These are phyloP conservation scores for Trichothecium sympodiale DNA, from an alignment of 2,329 filamentous ascomycete species.

Conservation along the genomic window DNA sequence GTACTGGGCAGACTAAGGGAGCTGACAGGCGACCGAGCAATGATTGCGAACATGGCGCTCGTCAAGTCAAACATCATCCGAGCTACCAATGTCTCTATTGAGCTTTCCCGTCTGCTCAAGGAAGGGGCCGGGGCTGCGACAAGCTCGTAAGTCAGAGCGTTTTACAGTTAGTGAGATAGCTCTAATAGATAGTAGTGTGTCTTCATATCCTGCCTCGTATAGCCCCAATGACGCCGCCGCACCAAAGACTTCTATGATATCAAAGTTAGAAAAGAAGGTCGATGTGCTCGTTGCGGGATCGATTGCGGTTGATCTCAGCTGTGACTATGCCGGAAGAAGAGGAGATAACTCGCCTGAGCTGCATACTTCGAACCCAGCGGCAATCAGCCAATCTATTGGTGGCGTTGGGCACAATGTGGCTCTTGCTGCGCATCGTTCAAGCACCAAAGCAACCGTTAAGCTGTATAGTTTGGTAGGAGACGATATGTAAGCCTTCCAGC, in stretches of 20 bases:
- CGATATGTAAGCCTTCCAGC: constrained; percentile 45
- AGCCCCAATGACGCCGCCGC: neutral
- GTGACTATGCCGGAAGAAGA: constrained; percentile 48
- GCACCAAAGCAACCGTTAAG: constrained; percentile 49
- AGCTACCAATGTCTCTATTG: constrained; percentile 42
- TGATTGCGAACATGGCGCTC: constrained; percentile 61
- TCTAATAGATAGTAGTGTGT: constrained; percentile 25
- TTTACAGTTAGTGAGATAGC: constrained; percentile 11
- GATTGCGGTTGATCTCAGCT: constrained; percentile 77
- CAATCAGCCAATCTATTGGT: constrained; percentile 72
- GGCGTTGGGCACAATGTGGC: constrained; percentile 92
- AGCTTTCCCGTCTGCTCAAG: constrained; percentile 33
- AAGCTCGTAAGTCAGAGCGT: constrained; percentile 24
- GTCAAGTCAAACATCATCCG: constrained; percentile 42
- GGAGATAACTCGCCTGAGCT: constrained; percentile 33
- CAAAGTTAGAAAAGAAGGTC: no score
- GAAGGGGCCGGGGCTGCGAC: constrained; percentile 9
- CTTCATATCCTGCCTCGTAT: constrained; percentile 4
- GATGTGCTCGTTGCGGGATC: constrained; percentile 86
- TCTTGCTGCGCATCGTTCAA: constrained; percentile 61
- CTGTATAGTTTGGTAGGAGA: constrained; percentile 75
- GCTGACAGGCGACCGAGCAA: constrained; percentile 59
- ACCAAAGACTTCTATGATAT: constrained; percentile 1
- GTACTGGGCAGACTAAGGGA: constrained; percentile 70
- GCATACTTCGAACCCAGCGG: constrained; percentile 78